A percentile compares a stretch with the other conserved stretches of the same genome.
Evolutionary conservation across 352 stramenopile species (phyloP).

Genomic region (Phytophthora syringae): DNA sequence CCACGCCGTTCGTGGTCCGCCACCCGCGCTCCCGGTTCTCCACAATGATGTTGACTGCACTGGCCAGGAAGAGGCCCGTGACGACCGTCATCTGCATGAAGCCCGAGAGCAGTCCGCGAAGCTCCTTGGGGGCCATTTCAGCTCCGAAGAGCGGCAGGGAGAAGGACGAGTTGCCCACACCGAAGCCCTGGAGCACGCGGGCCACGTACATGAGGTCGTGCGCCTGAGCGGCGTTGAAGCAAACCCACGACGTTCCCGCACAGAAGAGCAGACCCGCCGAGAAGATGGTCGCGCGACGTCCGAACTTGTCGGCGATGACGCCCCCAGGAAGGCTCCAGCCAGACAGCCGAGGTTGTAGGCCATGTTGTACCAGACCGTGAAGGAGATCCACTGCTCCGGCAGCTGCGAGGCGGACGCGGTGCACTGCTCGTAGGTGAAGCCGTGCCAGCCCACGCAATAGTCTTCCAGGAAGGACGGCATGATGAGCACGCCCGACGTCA

Average conservation of each 20-base stretch:
- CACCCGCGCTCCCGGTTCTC: constrained; percentile 28
- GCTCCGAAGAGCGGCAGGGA: too few species aligned
- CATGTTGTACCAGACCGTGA: constrained; percentile 39
- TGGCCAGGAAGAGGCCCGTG: too few species aligned
- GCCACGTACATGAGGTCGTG: constrained; percentile 27
- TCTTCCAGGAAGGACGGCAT: constrained; percentile 38
- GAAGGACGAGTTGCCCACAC: constrained; percentile 39
- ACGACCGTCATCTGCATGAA: too few species aligned
- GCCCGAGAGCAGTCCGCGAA: too few species aligned
- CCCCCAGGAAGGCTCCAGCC: constrained; percentile 27
- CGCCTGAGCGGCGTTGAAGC: constrained; percentile 12
- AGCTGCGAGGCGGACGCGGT: constrained; percentile 11
- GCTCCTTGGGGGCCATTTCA: too few species aligned
- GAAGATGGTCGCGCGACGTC: constrained; percentile 34
- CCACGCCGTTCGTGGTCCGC: constrained; percentile 39
- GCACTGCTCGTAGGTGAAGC: constrained; percentile 38
- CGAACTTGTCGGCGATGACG: too few species aligned
- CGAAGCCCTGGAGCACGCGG: constrained; percentile 28
- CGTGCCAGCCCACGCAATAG: constrained; percentile 36
- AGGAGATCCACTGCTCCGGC: constrained; percentile 27
- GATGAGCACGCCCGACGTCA: constrained; percentile 36
- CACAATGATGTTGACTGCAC: constrained; percentile 33
- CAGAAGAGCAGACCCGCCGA: constrained; percentile 33
- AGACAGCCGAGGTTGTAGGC: constrained; percentile 35
- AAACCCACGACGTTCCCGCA: constrained; percentile 28